Conservation (phyloP, 352 stramenopile genomes). For the Elongisporangium prolatum region DNA sequence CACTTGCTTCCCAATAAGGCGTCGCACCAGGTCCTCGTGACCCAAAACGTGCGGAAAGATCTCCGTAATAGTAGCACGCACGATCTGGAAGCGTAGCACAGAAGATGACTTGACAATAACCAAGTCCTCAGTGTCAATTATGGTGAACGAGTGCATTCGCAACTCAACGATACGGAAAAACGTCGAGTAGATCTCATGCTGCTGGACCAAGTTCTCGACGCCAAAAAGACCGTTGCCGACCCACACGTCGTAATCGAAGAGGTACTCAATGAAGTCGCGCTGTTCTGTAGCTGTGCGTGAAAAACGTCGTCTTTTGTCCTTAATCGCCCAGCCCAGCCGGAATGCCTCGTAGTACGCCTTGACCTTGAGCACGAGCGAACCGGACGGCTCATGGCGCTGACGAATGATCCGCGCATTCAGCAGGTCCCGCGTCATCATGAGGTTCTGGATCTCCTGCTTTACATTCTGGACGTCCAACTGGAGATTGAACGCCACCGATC, state of each 20-base stretch:
- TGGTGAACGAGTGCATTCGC: conserved; percentile 22
- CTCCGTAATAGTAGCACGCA: conserved; percentile 36
- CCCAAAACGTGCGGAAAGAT: conserved; percentile 41
- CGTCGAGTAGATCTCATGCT: conserved; percentile 7
- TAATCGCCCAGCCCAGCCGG: conserved; percentile 9
- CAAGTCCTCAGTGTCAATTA: conserved; percentile 23
- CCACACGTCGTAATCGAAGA: conserved; percentile 4
- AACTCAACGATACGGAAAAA: conserved; percentile 11
- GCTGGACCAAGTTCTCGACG: conserved; percentile 2
- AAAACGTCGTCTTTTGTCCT: conserved; percentile 1
- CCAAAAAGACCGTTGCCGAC: conserved; percentile 6
- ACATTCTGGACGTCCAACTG: conserved; percentile 33
- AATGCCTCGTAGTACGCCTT: conserved; percentile 25
- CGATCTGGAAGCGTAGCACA: conserved; percentile 31
- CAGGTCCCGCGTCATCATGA: conserved; percentile 21
- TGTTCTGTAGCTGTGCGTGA: not conserved
- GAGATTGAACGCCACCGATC: conserved; percentile 26
- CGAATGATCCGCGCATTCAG: conserved; percentile 16
- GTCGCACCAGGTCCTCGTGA: conserved; percentile 27
- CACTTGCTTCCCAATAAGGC: conserved; percentile 30
- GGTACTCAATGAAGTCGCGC: conserved; percentile 1
- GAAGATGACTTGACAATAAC: conserved; percentile 31
- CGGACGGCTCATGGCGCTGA: conserved; percentile 15
- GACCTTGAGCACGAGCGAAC: conserved; percentile 21
- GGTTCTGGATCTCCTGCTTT: conserved; percentile 28